Percentiles rank a stretch among this genome's conserved stretches.
phyloP scores from a whole-genome alignment of 176 grass and related monocot genomes.

The Ensete glaucum region DNA sequence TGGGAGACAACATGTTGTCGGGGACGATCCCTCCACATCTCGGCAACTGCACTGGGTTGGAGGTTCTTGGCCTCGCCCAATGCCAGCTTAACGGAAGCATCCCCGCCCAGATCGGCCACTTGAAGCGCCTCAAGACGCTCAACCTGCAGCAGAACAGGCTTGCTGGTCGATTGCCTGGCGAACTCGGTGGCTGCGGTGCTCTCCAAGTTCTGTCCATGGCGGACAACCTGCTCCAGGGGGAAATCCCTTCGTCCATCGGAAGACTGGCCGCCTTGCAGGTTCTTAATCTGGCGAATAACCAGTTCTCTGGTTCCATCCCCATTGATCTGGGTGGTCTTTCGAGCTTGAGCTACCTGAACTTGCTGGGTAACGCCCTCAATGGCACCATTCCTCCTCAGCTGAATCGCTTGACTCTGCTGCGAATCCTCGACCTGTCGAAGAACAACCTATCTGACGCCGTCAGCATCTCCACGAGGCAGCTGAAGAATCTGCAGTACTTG shows the following conservation, averaged over 20 bases:
- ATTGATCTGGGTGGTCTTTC: constrained; percentile 36
- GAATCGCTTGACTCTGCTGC: constrained; percentile 53
- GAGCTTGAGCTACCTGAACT: constrained; percentile 57
- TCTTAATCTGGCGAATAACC: constrained; percentile 63
- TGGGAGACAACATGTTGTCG: constrained; percentile 73
- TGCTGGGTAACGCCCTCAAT: constrained; percentile 65
- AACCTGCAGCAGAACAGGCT: constrained; percentile 61
- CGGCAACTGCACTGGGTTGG: constrained; percentile 46
- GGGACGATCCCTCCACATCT: constrained; percentile 64
- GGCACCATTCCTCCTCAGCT: constrained; percentile 47
- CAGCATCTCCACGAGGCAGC: constrained; percentile 34
- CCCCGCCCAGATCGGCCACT: constrained; percentile 44
- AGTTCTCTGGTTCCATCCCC: constrained; percentile 42
- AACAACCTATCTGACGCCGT: constrained; percentile 64
- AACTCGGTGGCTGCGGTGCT: constrained; percentile 34
- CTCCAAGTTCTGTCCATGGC: constrained; percentile 41
- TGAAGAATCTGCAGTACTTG: constrained; percentile 56
- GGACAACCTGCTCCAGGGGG: constrained; percentile 48
- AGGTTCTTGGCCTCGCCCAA: constrained; percentile 55
- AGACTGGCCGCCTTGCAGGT: constrained; percentile 40
- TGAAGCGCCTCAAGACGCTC: constrained; percentile 46
- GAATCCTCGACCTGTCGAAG: constrained; percentile 58
- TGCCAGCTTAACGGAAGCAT: constrained; percentile 58
- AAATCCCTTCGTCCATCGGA: constrained; percentile 46
- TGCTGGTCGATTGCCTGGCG: constrained; percentile 42